Base-by-base conservation (phyloP, 495 filamentous ascomycete species). In the Hyphodiscus hymeniophilus region DNA sequence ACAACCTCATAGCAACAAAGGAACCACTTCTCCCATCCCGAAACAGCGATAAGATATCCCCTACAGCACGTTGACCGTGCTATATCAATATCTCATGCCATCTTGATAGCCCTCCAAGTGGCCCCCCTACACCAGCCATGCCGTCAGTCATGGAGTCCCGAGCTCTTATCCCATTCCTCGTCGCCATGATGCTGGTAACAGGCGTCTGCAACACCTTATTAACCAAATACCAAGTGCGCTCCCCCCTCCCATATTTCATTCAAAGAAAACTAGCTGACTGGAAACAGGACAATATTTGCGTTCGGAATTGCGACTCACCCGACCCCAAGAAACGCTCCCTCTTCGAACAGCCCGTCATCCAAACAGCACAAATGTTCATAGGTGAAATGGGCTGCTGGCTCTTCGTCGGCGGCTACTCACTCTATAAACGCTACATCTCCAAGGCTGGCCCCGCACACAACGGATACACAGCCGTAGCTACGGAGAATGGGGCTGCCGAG, bases 131-230 rank as follows among this genome's bases (percentile, higher is more conserved):
- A 28, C 20, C 31, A 47, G 26, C 26, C 10, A 5, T 40, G 16
- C 4, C 17, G 38, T 5, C 18, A 43, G 38, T 7, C 18, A 58
- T 75, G 71, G 56, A 68, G 42, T 48, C 61, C 36, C 77, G 75
- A 58, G 78, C 80, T 7, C 53, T 84, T 24, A 79, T 95, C 54
- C 88, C 87, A 5, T 76, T 94, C 55, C 73, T 94, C 52, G 85
- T 96, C 59, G 81, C 74, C 50, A 92, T 95, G 87, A 95, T 96
- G 89, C 73, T 96, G 59, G 58, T 77, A 51, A 76, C 75, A 59
- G 92, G 92, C 33, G 90, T 96, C 40, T 95, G 89, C 74, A 98
- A 98, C 60, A 98, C 92, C 2, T 80, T 98, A 46, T 72, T 98
- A 57, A 95, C 92, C 55, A 98, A 98, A 56, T 95, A 90, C 56